Evolutionary conservation across 352 stramenopile species (phyloP), one percentile per base, ranked within the genome.

Genomic region (Phytophthora sp.): DNA sequence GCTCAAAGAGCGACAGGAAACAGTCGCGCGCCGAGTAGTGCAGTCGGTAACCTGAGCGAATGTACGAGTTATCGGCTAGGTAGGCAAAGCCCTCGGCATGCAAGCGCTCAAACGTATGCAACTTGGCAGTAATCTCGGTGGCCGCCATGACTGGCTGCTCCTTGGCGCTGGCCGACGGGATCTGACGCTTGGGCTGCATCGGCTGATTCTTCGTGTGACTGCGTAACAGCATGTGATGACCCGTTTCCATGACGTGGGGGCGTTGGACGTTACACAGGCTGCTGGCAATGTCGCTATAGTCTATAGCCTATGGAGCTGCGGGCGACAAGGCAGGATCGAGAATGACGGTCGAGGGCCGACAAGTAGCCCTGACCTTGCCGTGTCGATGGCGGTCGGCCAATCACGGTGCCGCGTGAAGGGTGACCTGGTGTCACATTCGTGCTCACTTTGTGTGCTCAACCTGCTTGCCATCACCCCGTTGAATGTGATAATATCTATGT

Each of bases 41-140:
- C 26, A 96, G 74, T 0, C 88, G 86, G 58, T 96, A 96, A 24
- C 86, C 84, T 41, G 83, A 90, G 52, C 79, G 84, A 66, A 96
- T 94, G 84, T 95, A 95, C 73, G 84, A 90, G 68, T 92, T 94
- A 75, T 94, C 83, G 8, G 83, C 86, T 52, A 95, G 70, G 62
- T 91, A 96, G 13, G 84, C 79, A 36, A 93, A 91, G 50, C 86
- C 86, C 27, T 93, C 79, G 54, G 86, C 77, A 57, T 94, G 88
- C 36, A 96, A 73, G 21, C 79, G 78, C 57, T 93, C 80, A 66
- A 91, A 90, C 51, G 85, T 82, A 69, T 91, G 84, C 57, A 90
- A 66, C 65, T 78, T 82, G 31, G 44, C 42, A 9, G 13, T 24
- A 29, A 9, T 73, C 39, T 41, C 36, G 23, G 9, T 47, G 27